Base-by-base conservation (phyloP, 1,284 basidiomycete species). In the Grifola frondosa region DNA sequence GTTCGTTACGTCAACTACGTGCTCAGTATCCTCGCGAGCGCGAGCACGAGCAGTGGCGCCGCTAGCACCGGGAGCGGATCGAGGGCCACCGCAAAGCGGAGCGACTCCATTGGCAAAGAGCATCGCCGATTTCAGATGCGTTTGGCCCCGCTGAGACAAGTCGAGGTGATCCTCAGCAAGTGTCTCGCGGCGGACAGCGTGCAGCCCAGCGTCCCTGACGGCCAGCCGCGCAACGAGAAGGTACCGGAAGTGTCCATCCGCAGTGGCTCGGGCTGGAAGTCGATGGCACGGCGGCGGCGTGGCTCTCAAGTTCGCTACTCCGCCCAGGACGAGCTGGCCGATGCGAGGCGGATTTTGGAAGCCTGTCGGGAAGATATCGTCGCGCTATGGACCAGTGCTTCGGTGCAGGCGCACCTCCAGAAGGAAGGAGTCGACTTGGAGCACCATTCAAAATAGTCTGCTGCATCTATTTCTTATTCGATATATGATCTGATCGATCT, bases 401-500 rank as follows among this genome's bases (percentile, higher is more conserved):
- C 57, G 4, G 70, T 80, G 3, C 73, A 70, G 41, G 59, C 60
- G 4, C 57, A 63, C 25, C 54, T 83, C 21, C 59, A 57, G 36
- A 56, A 65, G 23, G 67, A 70, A 20, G 68, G 71, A 6, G 70
- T 80, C 29, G 61, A 57, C 8, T 60, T 83, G 30, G 68, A 77
- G 48, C 76, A 79, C 41, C 76, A 80, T 49, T 73, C 78, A 19
- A 75, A 77, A 46, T 84, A 80, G 81, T 83, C 52, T 60, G 79
- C 73, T 9, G 4, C 5, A 11, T 12, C 20, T 16, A 15, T 21
- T 22, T 25, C 38, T 30, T 12, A 29, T 12, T 26, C 9, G n/a
- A n/a, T n/a, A n/a, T n/a, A n/a, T n/a, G n/a, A n/a, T n/a, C n/a
- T n/a, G n/a, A n/a, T n/a, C n/a, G n/a, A n/a, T n/a, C n/a, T n/a